Base-by-base conservation (phyloP, 345 rosid genomes). In the Acer negundo region DNA sequence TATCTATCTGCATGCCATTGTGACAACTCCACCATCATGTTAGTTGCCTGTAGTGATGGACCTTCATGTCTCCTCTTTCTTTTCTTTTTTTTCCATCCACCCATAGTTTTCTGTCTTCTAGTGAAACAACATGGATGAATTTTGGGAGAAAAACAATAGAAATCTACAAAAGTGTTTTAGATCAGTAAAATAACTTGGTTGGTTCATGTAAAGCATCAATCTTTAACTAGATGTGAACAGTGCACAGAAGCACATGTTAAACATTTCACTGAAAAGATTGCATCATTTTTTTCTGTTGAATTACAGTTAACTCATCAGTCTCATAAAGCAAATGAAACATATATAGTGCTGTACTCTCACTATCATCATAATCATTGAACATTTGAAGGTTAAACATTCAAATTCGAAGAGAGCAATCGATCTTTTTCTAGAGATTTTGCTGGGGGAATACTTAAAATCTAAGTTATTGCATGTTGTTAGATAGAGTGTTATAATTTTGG, bases 21-120 rank as follows among this genome's bases (percentile, higher is more conserved):
- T 86, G 85, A 82, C 87, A 82, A 82, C 87, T 83, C 90, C 86
- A 86, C 90, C 91, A 86, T 84, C 93, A 88, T 75, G 91, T 82
- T 91, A 88, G 84, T 84, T 89, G 91, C 89, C 82, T 85, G 76
- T 77, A 31, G 23, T 70, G 65, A 82, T 87, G 89, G 89, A 78
- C 84, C 83, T 78, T 64, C 17, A 58, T 87, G 89, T 82, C 81
- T 63, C 75, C 75, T 74, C 62, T 44, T 42, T 42, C 46, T 42
- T 8, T 46, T 40, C 69, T 61, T 12, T 58, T 70, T 71, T 70
- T 72, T 19, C 85, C 81, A 78, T n/a, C 85, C 79, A 78, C 83
- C 79, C 51, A 64, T 44, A 75, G 51, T 73, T 26, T 42, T 74
- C 53, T 86, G 80, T 82, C 83, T 72, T 76, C 51, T 82, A 5